phyloP scores from a whole-genome alignment of 164 flowering plant species.

The Chimonanthus praecox region DNA sequence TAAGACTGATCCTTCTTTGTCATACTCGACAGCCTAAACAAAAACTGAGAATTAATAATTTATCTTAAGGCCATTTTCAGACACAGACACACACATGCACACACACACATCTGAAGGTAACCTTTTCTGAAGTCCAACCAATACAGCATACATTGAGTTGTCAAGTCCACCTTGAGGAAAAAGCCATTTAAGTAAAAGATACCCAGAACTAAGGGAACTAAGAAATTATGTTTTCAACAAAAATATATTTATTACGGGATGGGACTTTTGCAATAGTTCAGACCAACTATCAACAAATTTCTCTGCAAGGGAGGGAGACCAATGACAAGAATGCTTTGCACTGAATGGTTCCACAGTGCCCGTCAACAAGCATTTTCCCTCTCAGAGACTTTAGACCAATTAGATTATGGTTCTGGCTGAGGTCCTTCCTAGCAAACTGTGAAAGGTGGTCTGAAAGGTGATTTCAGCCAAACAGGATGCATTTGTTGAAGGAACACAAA shows the following conservation, averaged over 20 bases:
- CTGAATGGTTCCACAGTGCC: no score
- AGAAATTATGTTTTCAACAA: background rate
- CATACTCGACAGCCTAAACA: slow-evolving; percentile 58
- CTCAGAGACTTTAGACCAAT: no score
- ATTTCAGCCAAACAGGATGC: no score
- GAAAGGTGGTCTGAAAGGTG: no score
- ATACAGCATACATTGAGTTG: background rate
- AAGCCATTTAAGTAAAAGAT: background rate
- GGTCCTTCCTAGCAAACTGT: no score
- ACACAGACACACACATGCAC: background rate
- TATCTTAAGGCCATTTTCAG: background rate
- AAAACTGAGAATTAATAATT: background rate
- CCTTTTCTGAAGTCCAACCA: background rate
- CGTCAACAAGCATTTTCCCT: no score
- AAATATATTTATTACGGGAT: background rate
- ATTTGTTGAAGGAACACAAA: no score
- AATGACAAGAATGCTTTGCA: no score
- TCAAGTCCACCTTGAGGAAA: background rate
- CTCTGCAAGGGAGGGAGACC: background rate
- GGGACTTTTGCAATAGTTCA: background rate
- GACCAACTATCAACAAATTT: background rate
- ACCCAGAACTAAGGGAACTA: background rate
- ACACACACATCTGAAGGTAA: background rate
- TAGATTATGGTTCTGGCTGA: no score
- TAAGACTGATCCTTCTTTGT: slow-evolving; percentile 66